Base-by-base conservation (phyloP, 768 basidiomycete species). In the Agrocybe pediades region DNA sequence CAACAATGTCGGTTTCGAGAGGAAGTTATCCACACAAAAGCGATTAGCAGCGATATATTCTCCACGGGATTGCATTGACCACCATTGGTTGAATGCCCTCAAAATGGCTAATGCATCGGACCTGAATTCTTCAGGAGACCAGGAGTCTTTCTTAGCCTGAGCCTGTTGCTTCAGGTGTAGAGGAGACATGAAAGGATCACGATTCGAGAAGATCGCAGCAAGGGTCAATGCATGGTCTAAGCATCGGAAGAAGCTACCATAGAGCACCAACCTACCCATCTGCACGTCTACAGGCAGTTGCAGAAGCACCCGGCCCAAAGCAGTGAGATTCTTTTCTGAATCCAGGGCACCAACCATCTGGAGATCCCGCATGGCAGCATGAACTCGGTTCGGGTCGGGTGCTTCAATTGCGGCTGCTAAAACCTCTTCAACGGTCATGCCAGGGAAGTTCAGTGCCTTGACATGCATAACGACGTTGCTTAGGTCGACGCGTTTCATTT, bases 391-490 rank as follows among this genome's bases (percentile, higher is more conserved):
- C 1, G 81, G 71, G 29, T 82, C 84, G n/a, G 95, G 95, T 15
- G 95, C 89, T 66, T 98, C 95, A 50, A 97, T 97, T 11, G 88
- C 80, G 9, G 83, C 85, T 1, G 83, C 84, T 29, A 98, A 77
- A 19, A 97, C 93, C 55, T 95, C 88, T 63, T 95, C 90, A 6
- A 93, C 90, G 24, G 83, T 72, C 85, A 94, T 85, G 41, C 83
- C 85, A 6, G 92, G 90, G 66, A 97, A 88, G 66, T 92, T 86
- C 29, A 97, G 80, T 8, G 94, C 94, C 64, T 96, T 97, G 68
- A 98, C 84, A 66, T 95, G 95, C 95, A 98, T 98, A 15, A 96
- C 92, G 43, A 95, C 88, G 64, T 94, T 93, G 62, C 85, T 90
- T 60, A 96, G 68, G 68, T 95, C 93, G 11, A 88, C 84, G 27